Evolutionary conservation across 1,284 basidiomycete species (phyloP).

Genomic region (Austroboletus novae-zelandiae): DNA sequence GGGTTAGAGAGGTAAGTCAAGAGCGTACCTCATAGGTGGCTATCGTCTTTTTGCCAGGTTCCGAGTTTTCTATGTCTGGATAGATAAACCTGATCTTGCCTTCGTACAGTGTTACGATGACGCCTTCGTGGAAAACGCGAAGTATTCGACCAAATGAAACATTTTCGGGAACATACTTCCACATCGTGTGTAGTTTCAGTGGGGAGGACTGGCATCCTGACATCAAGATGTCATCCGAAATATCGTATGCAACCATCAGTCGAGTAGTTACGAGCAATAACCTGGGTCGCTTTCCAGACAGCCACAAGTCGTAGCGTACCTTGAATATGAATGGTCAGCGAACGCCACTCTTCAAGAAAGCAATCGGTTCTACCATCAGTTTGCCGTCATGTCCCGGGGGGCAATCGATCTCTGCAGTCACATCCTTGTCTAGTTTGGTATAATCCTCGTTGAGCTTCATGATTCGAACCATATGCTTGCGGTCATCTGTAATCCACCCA

Average conservation of each 20-base stretch:
- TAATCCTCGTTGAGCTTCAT: slow-evolving; percentile 30
- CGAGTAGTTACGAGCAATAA: slow-evolving; percentile 27
- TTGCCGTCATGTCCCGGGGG: slow-evolving; percentile 26
- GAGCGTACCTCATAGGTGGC: slow-evolving; percentile 21
- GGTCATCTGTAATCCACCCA: slow-evolving; percentile 32
- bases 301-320: slow-evolving; percentile 29
- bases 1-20: neutral
- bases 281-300: slow-evolving; percentile 27
- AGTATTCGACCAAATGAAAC: slow-evolving; percentile 30
- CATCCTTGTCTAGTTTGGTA: slow-evolving; percentile 18
- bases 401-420: slow-evolving; percentile 28
- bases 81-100: slow-evolving; percentile 27
- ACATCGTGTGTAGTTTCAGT: slow-evolving; percentile 13
- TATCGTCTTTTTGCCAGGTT: slow-evolving; percentile 14
- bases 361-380: slow-evolving; percentile 20
- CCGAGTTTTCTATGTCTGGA: slow-evolving; percentile 22
- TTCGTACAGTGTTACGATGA: slow-evolving; percentile 28
- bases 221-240: slow-evolving; percentile 20
- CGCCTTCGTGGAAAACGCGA: slow-evolving; percentile 26
- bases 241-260: slow-evolving; percentile 30
- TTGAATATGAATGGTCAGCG: slow-evolving; percentile 4
- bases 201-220: slow-evolving; percentile 8
- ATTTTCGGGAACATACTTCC: slow-evolving; percentile 19
- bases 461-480: slow-evolving; percentile 29
- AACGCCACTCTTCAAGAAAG: neutral